Conservation (phyloP, 192 early-diverging fungal genomes). For the Coemansia sp. region DNA sequence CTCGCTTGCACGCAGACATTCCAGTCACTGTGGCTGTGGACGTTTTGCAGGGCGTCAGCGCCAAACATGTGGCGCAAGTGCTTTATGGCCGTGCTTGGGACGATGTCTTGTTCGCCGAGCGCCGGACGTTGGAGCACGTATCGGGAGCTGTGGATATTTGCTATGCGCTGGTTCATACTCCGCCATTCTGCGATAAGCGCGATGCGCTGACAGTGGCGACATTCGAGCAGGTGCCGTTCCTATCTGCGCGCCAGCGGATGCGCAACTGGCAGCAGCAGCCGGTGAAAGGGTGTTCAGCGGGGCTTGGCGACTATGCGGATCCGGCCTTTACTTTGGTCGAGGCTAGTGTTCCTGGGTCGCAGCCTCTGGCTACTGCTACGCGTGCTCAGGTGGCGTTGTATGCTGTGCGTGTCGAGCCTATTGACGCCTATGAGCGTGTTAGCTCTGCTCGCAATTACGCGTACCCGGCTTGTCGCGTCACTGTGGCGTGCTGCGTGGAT, state of each 20-base stretch:
- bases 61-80: conserved; percentile 12
- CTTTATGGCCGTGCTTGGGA: conserved; percentile 27
- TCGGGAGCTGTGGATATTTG: conserved; percentile 21
- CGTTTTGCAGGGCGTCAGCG: conserved; percentile 35
- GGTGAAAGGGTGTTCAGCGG: conserved; percentile 5
- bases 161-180: conserved; percentile 27
- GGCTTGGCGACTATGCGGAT: conserved; percentile 33
- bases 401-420: conserved; percentile 44
- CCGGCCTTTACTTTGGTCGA: conserved; percentile 42
- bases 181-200: conserved; percentile 35
- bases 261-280: conserved; percentile 32
- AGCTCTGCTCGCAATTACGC: conserved; percentile 17
- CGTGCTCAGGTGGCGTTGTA: conserved; percentile 37
- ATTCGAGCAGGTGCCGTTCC: conserved; percentile 21
- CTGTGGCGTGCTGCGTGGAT: conserved; percentile 44
- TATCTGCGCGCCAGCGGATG: conserved; percentile 41
- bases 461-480: conserved; percentile 41
- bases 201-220: conserved; percentile 42
- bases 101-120: conserved; percentile 26
- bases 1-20: conserved; percentile 26
- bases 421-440: conserved; percentile 52
- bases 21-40: conserved; percentile 35
- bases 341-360: conserved; percentile 54
- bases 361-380: conserved; percentile 35
- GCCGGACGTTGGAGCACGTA: conserved; percentile 31